These are phyloP conservation scores for Samsoniella hepiali DNA, from an alignment of 2,329 filamentous ascomycete genomes.

Conservation along the genomic window DNA sequence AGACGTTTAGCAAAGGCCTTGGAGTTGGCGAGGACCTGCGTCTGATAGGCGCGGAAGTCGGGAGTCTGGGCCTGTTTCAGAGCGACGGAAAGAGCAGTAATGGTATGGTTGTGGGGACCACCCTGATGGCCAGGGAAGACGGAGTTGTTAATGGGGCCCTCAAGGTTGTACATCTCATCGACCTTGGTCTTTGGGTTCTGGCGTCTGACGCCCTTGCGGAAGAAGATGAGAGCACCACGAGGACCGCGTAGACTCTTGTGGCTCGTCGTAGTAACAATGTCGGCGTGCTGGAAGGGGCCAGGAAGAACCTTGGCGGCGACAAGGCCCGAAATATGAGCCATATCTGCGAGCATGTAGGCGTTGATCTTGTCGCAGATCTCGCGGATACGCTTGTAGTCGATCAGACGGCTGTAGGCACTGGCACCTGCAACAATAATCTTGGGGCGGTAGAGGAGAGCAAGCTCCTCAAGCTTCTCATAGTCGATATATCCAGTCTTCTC, in stretches of 20 bases:
- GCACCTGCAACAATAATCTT: conserved; percentile 95
- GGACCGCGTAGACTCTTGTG: conserved; percentile 97
- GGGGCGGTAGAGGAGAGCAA: conserved; percentile 84
- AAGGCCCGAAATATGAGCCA: conserved; percentile 95
- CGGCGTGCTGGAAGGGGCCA: conserved; percentile 82
- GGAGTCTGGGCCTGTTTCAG: conserved; percentile 87
- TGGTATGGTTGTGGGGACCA: conserved; percentile 98
- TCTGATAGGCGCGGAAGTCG: conserved; percentile 91
- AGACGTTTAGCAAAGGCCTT: conserved; percentile 75
- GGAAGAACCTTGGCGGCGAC: conserved; percentile 89
- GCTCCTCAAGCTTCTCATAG: conserved; percentile 85
- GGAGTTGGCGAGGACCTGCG: conserved; percentile 84
- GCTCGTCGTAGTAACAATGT: conserved; percentile 95
- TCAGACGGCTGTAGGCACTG: conserved; percentile 91
- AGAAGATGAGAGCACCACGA: conserved; percentile 97
- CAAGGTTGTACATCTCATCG: conserved; percentile 84
- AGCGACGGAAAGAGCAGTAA: conserved; percentile 90
- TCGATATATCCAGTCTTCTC: conserved; percentile 91
- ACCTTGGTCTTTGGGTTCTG: conserved; percentile 82
- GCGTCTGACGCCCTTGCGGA: conserved; percentile 83
- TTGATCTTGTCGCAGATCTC: conserved; percentile 87
- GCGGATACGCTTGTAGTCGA: conserved; percentile 92
- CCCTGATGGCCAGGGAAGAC: conserved; percentile 98
- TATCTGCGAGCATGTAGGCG: conserved; percentile 90
- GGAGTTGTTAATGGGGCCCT: conserved; percentile 89